Base-by-base conservation (phyloP, 148 eudicot genomes). In the Pharnaceum exiguum region DNA sequence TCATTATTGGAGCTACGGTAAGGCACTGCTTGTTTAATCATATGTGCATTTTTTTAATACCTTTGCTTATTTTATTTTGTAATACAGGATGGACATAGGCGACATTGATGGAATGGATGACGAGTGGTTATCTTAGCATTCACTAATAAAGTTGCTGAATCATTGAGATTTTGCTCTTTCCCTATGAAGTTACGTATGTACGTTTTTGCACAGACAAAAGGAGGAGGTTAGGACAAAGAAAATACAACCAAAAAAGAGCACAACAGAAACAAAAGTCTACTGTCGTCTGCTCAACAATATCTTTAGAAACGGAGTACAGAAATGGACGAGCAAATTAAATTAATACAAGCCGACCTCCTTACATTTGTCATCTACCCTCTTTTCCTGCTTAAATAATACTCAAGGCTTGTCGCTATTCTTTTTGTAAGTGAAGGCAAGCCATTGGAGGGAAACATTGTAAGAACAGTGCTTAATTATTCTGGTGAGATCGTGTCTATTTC, bases 21-120 rank as follows among this genome's bases (percentile, higher is more conserved):
- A 38, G 51, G 44, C 59, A 19, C 12, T 27, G 26, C 6, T 18
- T 30, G 11, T 17, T 16, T 61, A 9, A 60, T 4, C 50, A 35
- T 17, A 28, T 55, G 37, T 0, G 9, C 3, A 12, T 30, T 16
- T n/a, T 13, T 32, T 25, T 37, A 58, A 29, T 35, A 19, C 25
- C 9, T 26, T 38, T 32, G 2, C n/a, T n/a, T n/a, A n/a, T n/a
- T n/a, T n/a, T n/a, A n/a, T n/a, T n/a, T n/a, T n/a, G n/a, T n/a
- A n/a, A 13, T 65, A 77, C 83, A 87, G 95, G 77, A 73, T 87
- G 87, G 95, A 87, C 64, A 87, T 83, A 8, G 95, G 72, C 46
- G 90, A 87, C 59, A 77, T 87, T 60, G 95, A 87, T 69, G 95
- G 82, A 66, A 68, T 87, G 81, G 87, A 87, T 46, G 90, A 65